Percentiles rank a stretch among this genome's conserved stretches.
phyloP scores from a whole-genome alignment of 495 filamentous ascomycete genomes.

The Lindgomyces ingoldianus region DNA sequence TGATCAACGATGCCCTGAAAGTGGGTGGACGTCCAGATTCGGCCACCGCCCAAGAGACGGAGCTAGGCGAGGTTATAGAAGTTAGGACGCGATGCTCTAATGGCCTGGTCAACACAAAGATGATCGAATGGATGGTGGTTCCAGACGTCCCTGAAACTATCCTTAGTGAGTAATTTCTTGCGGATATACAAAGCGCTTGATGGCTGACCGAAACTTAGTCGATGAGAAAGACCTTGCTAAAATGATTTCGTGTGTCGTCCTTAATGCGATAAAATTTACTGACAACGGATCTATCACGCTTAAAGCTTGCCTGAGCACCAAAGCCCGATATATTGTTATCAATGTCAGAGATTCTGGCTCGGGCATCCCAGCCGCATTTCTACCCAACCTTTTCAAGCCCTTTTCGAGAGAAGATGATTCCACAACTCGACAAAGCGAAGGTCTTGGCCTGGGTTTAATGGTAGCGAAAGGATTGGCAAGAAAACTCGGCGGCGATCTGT shows the following conservation, averaged over 20 bases:
- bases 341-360: slow-evolving; percentile 69
- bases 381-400: slow-evolving; percentile 72
- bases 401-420: slow-evolving; percentile 74
- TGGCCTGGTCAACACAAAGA: slow-evolving; percentile 59
- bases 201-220: slow-evolving; percentile 29
- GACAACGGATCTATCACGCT: slow-evolving; percentile 67
- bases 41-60: slow-evolving; percentile 59
- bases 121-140: slow-evolving; percentile 69
- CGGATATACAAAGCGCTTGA: neutral
- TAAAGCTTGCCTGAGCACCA: slow-evolving; percentile 54
- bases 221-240: slow-evolving; percentile 75
- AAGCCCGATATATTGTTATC: slow-evolving; percentile 59
- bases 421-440: slow-evolving; percentile 70
- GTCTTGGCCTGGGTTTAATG: slow-evolving; percentile 71
- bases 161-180: slow-evolving; percentile 42
- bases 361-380: slow-evolving; percentile 69
- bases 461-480: slow-evolving; percentile 76
- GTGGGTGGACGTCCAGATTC: slow-evolving; percentile 75
- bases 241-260: slow-evolving; percentile 69
- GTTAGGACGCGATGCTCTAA: slow-evolving; percentile 61
- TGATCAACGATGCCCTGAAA: slow-evolving; percentile 70
- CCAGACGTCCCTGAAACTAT: slow-evolving; percentile 65
- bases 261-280: slow-evolving; percentile 82
- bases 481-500: slow-evolving; percentile 73
- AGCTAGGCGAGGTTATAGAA: slow-evolving; percentile 67